These are phyloP conservation scores for Macrolepiota albuminosa DNA, from an alignment of 768 basidiomycete species.

Conservation along the genomic window DNA sequence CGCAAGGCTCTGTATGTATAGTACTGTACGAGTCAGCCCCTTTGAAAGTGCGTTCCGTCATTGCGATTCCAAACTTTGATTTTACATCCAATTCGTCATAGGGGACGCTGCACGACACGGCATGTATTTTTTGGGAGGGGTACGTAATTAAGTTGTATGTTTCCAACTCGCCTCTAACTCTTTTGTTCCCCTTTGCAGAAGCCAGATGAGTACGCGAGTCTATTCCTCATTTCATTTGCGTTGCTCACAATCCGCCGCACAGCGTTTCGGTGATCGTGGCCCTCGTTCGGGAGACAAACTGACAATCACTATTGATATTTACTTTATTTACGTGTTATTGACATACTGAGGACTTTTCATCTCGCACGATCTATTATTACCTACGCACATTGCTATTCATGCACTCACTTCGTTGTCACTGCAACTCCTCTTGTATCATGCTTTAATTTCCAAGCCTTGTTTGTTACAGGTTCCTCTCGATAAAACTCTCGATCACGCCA, in stretches of 20 bases:
- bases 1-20: conserved; percentile 65
- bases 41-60: conserved; percentile 55
- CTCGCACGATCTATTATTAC: conserved; percentile 3
- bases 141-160: conserved; percentile 34
- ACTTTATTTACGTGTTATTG: conserved; percentile 6
- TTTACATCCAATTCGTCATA: conserved; percentile 19
- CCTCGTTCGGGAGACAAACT: conserved; percentile 61
- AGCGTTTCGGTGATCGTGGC: conserved; percentile 72
- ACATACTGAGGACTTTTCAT: conserved; percentile 11
- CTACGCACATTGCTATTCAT: conserved; percentile 3
- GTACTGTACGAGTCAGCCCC: conserved; percentile 59
- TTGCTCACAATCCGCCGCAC: conserved; percentile 11
- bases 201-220: conserved; percentile 67
- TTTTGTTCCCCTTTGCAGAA: conserved; percentile 42
- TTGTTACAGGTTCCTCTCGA: conserved; percentile 57
- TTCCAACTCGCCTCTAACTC: conserved; percentile 8
- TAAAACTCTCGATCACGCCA: conserved; percentile 78
- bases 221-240: background rate
- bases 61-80: background rate
- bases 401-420: conserved; percentile 2
- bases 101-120: conserved; percentile 64
- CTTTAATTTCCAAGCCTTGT: background rate
- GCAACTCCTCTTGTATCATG: conserved; percentile 1
- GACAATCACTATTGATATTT: conserved; percentile 14
- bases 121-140: conserved; percentile 66